Percentiles rank a stretch among this genome's conserved stretches.
Conservation (phyloP, 768 basidiomycete species). For the Gymnopilus dilepis region DNA sequence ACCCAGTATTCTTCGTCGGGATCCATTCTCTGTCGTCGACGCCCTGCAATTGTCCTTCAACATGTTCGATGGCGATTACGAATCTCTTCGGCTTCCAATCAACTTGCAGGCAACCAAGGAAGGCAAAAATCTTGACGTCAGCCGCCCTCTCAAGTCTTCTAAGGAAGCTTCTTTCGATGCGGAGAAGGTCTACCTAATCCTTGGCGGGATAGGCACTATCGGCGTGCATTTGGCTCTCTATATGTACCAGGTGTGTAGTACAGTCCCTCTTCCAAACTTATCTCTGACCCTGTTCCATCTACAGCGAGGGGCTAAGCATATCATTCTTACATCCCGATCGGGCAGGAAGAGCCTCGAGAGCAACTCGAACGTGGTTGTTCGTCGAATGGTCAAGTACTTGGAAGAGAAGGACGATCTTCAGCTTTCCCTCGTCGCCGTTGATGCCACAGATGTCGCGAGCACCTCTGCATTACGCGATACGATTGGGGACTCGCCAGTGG, state of each 20-base stretch:
- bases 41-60: slow-evolving; percentile 11
- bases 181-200: slow-evolving; percentile 39
- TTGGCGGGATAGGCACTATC: slow-evolving; percentile 46
- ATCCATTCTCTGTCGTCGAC: slow-evolving; percentile 17
- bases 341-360: slow-evolving; percentile 32
- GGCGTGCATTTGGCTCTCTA: slow-evolving; percentile 43
- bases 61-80: not conserved
- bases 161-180: not conserved
- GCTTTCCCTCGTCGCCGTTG: slow-evolving; percentile 35
- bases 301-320: slow-evolving; percentile 41
- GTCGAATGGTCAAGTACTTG: slow-evolving; percentile 35
- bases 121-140: not conserved
- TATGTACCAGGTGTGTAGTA: slow-evolving; percentile 43
- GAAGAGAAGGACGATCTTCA: slow-evolving; percentile 31
- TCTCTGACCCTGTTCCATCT: not conserved
- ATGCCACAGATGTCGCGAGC: slow-evolving; percentile 30
- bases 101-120: not conserved
- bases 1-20: slow-evolving; percentile 4
- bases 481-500: slow-evolving; percentile 25
- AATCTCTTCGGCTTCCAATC: not conserved
- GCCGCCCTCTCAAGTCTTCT: not conserved
- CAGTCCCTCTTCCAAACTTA: not conserved
- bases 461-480: slow-evolving; percentile 27
- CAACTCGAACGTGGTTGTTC: slow-evolving; percentile 29
- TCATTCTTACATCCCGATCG: slow-evolving; percentile 43